Percentiles rank a stretch among this genome's conserved stretches.
Evolutionary conservation across 2,329 filamentous ascomycete species (phyloP).

Genomic region (Tolypocladium sp.): DNA sequence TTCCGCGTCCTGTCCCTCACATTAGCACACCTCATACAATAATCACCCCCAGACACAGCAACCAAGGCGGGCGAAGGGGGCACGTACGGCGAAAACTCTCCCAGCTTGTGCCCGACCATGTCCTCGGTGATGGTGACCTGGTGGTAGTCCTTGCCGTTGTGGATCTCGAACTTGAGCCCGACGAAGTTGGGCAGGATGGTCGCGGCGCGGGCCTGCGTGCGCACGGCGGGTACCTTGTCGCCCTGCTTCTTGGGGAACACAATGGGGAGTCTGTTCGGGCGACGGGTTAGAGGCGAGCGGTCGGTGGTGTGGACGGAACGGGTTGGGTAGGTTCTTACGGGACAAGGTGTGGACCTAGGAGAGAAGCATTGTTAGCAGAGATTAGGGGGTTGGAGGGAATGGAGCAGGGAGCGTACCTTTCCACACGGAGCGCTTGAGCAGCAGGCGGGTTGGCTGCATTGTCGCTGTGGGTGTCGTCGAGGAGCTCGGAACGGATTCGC

Average conservation of each 20-base stretch:
- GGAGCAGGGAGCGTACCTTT: conserved; percentile 56
- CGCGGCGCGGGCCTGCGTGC: conserved; percentile 77
- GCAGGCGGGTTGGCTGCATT: conserved; percentile 62
- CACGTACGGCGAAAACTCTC: conserved; percentile 81
- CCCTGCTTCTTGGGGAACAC: conserved; percentile 47
- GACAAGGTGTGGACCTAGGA: conserved; percentile 41
- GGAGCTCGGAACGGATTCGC: neutral
- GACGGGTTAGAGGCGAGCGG: neutral
- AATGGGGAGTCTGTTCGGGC: conserved; percentile 48
- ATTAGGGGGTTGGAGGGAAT: neutral
- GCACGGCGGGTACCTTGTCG: conserved; percentile 62
- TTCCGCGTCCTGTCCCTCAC: conserved; percentile 40
- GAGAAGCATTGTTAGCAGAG: neutral
- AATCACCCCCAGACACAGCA: neutral
- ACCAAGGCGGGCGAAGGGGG: neutral
- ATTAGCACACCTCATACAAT: neutral
- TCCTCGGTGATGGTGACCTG: conserved; percentile 83
- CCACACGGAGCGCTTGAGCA: conserved; percentile 74
- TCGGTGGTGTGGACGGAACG: no score
- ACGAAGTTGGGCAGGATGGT: conserved; percentile 92
- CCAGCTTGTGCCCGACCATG: conserved; percentile 93
- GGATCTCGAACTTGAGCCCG: conserved; percentile 77
- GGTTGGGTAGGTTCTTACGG: conserved; percentile 30
- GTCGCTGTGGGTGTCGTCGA: conserved; percentile 9
- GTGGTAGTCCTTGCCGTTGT: conserved; percentile 83